Evolutionary conservation across 208 protist genomes (phyloP).

Genomic region (Balamuthia mandrillaris): DNA sequence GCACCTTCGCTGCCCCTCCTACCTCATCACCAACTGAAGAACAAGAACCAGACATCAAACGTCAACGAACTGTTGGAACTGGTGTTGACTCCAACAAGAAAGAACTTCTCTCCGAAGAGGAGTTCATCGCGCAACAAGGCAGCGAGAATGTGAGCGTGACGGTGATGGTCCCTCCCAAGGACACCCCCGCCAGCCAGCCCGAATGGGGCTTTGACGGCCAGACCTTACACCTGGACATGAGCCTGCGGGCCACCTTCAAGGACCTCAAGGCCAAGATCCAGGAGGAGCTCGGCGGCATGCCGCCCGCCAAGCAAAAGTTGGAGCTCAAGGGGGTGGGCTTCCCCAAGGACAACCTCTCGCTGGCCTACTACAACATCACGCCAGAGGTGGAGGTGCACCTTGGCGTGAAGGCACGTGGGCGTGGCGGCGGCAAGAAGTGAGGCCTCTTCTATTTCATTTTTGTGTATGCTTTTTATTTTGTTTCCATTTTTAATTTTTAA

Average conservation of each 20-base stretch:
- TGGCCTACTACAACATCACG: slow-evolving; percentile 55
- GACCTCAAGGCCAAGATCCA: slow-evolving; percentile 41
- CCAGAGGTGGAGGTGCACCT: not conserved
- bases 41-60: no score
- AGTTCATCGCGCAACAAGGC: slow-evolving; percentile 33
- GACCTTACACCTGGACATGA: not conserved
- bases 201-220: slow-evolving; percentile 42
- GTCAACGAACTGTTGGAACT: no score
- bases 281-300: slow-evolving; percentile 28
- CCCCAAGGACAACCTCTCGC: slow-evolving; percentile 53
- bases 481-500: no score
- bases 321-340: slow-evolving; percentile 25
- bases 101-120: no score
- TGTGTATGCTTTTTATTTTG: not conserved
- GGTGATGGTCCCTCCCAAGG: not conserved
- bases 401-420: slow-evolving; percentile 35
- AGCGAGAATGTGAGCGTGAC: not conserved
- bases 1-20: no score
- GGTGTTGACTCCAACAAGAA: no score
- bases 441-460: not conserved
- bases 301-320: slow-evolving; percentile 62
- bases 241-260: not conserved
- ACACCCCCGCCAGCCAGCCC: not conserved
- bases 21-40: no score
- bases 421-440: slow-evolving; percentile 59